Base-by-base conservation (phyloP, 306 rosid species). In the Dryas octopetala region DNA sequence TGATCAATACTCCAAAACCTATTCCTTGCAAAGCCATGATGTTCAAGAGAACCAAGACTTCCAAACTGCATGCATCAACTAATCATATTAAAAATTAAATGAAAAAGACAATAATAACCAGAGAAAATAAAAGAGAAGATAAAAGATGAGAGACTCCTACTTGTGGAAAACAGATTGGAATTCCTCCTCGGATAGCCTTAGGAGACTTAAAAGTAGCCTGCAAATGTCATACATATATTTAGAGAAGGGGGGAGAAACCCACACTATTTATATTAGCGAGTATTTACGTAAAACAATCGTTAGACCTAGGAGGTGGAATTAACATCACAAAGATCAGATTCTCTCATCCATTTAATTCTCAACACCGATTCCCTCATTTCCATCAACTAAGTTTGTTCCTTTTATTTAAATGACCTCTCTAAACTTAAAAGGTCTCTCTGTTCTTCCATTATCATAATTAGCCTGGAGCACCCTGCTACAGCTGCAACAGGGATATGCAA, bases 1-100 rank as follows among this genome's bases (percentile, higher is more conserved):
- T 79, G 89, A 84, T 92, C 97, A 70, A 86, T 55, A n/a, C 73
- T 74, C 97, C 96, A 92, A 63, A 88, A 62, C 75, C 70, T 88
- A 74, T 85, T 90, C 84, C 96, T 88, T 71, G 88, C 96, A 83
- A 90, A 92, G 79, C 97, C 97, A 85, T 88, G 91, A 6, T 66
- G 83, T 73, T 92, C 93, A 76, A 82, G 87, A 77, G 87, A n/a
- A 54, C 90, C 93, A 70, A 71, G 74, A 84, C 69, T 77, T 61
- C 83, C 84, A 80, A 91, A 89, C 96, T 89, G 86, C 86, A 83
- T 59, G 68, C 32, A 28, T 6, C 58, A 11, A 62, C 23, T 62
- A 38, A 11, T 74, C 17, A 70, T 40, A 10, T 52, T 54, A 17
- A 7, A 7, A 38, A 28, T 48, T 48, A 50, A 15, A 10, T 64